These are phyloP conservation scores for Neurospora cerealis DNA, from an alignment of 495 filamentous ascomycete genomes.

Conservation along the genomic window DNA sequence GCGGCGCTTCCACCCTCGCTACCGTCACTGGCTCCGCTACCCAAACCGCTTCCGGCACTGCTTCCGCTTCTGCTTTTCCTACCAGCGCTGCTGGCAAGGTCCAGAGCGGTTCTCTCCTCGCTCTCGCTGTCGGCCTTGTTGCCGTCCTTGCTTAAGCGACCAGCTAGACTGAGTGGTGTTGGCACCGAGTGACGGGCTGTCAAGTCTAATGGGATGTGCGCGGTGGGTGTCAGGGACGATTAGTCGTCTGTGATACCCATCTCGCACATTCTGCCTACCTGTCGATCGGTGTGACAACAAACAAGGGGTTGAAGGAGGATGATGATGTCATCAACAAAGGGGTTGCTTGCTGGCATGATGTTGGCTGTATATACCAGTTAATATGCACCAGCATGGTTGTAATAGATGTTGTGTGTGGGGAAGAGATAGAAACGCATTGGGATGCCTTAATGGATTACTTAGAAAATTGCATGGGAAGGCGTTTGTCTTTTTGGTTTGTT, in stretches of 20 bases:
- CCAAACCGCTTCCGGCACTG: not conserved
- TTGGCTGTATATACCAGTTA: not conserved
- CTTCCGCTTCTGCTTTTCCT: not conserved
- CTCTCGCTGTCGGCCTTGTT: constrained; percentile 8
- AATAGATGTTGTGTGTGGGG: not conserved
- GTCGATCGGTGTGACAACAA: not conserved
- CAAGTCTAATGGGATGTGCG: not conserved
- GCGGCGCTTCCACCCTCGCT: not conserved
- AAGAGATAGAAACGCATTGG: not conserved
- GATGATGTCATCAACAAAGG: not conserved
- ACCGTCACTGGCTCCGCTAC: not conserved
- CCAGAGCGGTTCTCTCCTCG: constrained; percentile 6
- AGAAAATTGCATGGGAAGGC: not conserved
- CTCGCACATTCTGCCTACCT: not conserved
- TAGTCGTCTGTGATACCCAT: not conserved
- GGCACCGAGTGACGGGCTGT: not conserved
- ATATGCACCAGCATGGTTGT: not conserved
- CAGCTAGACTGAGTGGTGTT: not conserved
- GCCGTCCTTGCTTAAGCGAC: constrained; percentile 9
- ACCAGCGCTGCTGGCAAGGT: constrained; percentile 3
- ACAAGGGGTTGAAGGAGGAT: not conserved
- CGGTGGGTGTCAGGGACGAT: not conserved
- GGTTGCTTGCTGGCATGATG: not conserved
- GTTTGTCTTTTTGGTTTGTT: not conserved
- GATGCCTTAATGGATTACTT: not conserved